Percentiles rank a stretch among this genome's conserved stretches.
Evolutionary conservation across 305 asterid species (phyloP).

Genomic region (Petunia hybrid): DNA sequence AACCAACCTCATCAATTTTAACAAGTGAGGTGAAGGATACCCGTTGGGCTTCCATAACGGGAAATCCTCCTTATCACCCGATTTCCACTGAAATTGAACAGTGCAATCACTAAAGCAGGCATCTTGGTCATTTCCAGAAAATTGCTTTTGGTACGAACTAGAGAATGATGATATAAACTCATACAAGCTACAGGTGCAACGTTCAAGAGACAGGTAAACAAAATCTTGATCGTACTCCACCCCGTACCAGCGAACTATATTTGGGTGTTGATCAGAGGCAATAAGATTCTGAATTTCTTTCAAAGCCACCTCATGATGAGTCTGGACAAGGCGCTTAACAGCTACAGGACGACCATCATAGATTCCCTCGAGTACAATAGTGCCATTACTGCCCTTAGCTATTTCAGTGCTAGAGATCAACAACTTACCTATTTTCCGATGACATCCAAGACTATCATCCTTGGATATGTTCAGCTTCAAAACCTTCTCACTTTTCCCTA

Average conservation of each 20-base stretch:
- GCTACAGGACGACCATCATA: conserved; percentile 90
- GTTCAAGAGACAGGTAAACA: conserved; percentile 76
- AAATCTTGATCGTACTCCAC: conserved; percentile 89
- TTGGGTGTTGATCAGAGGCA: conserved; percentile 90
- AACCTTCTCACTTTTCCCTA: conserved; percentile 34
- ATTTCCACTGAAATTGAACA: conserved; percentile 39
- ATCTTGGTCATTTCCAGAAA: conserved; percentile 35
- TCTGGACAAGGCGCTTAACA: conserved; percentile 81
- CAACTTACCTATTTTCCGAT: conserved; percentile 78
- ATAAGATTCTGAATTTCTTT: conserved; percentile 92
- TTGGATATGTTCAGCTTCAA: conserved; percentile 40
- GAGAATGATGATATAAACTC: conserved; percentile 60
- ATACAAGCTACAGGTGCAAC: conserved; percentile 75
- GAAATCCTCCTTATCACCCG: conserved; percentile 51
- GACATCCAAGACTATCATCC: conserved; percentile 37
- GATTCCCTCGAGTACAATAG: conserved; percentile 83
- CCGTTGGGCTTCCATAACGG: conserved; percentile 72
- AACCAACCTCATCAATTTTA: conserved; percentile 79
- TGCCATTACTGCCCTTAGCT: conserved; percentile 93
- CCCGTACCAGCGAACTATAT: conserved; percentile 88
- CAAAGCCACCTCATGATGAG: conserved; percentile 84
- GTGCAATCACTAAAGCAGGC: conserved; percentile 34
- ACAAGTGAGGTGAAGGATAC: conserved; percentile 69
- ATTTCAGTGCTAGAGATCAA: conserved; percentile 67
- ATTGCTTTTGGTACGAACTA: conserved; percentile 41